Conservation (phyloP, 2,329 filamentous ascomycete genomes). For the Xylariaceae sp. region DNA sequence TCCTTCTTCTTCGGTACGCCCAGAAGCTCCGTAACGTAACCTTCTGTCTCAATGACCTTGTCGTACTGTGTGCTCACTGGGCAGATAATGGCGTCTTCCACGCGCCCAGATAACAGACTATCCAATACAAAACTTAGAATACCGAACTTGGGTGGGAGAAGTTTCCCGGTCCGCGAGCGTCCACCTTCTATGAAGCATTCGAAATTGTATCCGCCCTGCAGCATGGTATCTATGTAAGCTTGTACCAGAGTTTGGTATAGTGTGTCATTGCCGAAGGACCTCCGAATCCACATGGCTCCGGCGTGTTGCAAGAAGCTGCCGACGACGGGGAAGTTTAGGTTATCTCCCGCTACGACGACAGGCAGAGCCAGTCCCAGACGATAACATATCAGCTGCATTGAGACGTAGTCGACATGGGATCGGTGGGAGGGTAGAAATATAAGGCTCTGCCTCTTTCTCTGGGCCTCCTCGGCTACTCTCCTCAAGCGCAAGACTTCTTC, state of each 20-base stretch:
- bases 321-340: slow-evolving; percentile 89
- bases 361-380: slow-evolving; percentile 84
- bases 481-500: slow-evolving; percentile 85
- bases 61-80: slow-evolving; percentile 98
- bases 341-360: slow-evolving; percentile 91
- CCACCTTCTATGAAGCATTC: slow-evolving; percentile 98
- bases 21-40: slow-evolving; percentile 90
- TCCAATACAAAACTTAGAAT: slow-evolving; percentile 91
- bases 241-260: slow-evolving; percentile 93
- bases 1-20: slow-evolving; percentile 96
- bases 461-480: slow-evolving; percentile 77
- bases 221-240: slow-evolving; percentile 87
- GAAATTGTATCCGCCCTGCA: slow-evolving; percentile 89
- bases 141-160: slow-evolving; percentile 91
- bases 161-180: slow-evolving; percentile 86
- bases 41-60: slow-evolving; percentile 97
- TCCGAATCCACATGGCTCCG: slow-evolving; percentile 94
- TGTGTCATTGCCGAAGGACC: slow-evolving; percentile 88
- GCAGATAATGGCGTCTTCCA: slow-evolving; percentile 88
- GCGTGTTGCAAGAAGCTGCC: slow-evolving; percentile 90
- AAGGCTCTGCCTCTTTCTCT: slow-evolving; percentile 87
- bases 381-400: slow-evolving; percentile 92
- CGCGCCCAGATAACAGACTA: slow-evolving; percentile 80
- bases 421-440: slow-evolving; percentile 94
- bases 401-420: slow-evolving; percentile 95